These are phyloP conservation scores for Spinacia oleracea DNA, from an alignment of 179 eudicot genomes.

Conservation along the genomic window DNA sequence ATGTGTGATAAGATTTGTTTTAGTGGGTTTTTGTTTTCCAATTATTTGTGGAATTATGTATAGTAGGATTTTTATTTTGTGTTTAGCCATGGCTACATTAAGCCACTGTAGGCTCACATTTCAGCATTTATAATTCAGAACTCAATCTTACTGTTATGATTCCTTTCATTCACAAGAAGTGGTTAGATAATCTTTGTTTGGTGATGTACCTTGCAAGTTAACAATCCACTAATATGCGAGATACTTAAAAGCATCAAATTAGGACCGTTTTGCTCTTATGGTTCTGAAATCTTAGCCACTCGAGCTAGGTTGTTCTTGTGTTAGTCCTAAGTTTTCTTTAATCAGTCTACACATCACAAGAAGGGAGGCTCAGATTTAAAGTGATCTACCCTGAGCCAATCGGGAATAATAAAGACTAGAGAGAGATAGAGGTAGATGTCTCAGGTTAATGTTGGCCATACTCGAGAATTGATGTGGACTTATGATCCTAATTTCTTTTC, in stretches of 20 bases:
- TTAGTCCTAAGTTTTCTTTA: too few species aligned
- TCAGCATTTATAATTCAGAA: neutral
- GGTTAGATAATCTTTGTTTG: neutral
- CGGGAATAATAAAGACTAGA: neutral
- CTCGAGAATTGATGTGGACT: neutral
- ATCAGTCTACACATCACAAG: too few species aligned
- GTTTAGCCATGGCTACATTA: too few species aligned
- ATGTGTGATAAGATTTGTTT: neutral
- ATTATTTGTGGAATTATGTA: neutral
- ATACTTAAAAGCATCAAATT: too few species aligned
- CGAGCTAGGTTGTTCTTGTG: too few species aligned
- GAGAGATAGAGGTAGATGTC: neutral
- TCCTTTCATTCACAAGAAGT: neutral
- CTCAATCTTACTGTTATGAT: neutral
- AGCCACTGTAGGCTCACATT: neutral
- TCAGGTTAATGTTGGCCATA: neutral
- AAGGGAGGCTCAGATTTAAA: neutral
- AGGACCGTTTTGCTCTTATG: too few species aligned
- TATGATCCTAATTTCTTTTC: neutral
- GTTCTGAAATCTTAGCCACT: too few species aligned
- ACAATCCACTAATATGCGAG: too few species aligned
- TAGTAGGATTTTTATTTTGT: neutral
- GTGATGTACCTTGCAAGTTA: too few species aligned
- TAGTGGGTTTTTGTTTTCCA: too few species aligned
- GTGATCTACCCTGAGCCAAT: neutral